Evolutionary conservation across 2,329 filamentous ascomycete genomes (phyloP), one percentile per base, ranked within the genome.

Genomic region (Calonectria pseudoreteaudii): DNA sequence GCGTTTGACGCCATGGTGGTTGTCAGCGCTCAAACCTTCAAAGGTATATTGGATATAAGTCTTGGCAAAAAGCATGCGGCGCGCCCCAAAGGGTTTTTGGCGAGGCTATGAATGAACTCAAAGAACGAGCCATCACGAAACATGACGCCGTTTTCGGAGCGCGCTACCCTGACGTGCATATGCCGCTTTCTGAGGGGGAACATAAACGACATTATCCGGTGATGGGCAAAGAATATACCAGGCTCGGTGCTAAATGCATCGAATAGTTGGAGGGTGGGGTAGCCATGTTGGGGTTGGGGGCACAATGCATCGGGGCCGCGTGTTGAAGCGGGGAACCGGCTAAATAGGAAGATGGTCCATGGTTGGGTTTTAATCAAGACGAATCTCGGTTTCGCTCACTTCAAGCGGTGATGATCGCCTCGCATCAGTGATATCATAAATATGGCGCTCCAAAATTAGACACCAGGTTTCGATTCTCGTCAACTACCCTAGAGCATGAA

Each of bases 1-100:
- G 75, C 75, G 16, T 66, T 70, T n/a, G 76, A 38, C 50, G 72
- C 44, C 79, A 80, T 80, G 30, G n/a, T 74, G 70, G n/a, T 20
- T n/a, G 2, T 65, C 18, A 26, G 18, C 28, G 31, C 5, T 49
- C 18, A 31, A 31, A 34, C 28, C n/a, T 3, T 49, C 18, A 31
- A 31, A 34, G 8, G 16, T 34, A 31, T 28, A 20, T 34, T 34
- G 18, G 5, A 10, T n/a, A 28, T 49, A 16, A 31, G 18, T 31
- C 44, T n/a, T 28, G 16, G 26, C 60, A 34, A 20, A 20, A 20
- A 44, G 18, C 34, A 31, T 7, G 44, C 38, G 36, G 23, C n/a
- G 23, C n/a, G 31, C 30, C 28, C 9, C 5, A 23, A 31, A 14
- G 31, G 18, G 31, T 18, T 41, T 41, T 41, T 41, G 14, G 13